These are phyloP conservation scores for Debaryomyces castellii DNA, from an alignment of 805 yeast genomes.

Conservation along the genomic window DNA sequence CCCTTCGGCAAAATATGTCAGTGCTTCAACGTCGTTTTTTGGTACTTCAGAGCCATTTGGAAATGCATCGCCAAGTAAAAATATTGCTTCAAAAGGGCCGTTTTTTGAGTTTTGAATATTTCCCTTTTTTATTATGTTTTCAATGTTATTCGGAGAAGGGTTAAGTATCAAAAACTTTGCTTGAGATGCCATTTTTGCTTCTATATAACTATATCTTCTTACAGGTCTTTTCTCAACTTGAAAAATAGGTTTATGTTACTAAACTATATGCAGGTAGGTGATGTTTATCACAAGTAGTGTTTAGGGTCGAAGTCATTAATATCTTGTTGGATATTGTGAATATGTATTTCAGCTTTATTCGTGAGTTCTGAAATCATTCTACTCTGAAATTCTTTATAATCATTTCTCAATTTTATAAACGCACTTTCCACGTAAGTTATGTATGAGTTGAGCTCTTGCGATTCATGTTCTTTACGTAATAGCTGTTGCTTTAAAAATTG, in stretches of 20 bases:
- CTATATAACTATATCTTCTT: no score
- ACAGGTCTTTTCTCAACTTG: no score
- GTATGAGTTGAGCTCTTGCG: constrained; percentile 23
- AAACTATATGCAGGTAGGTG: neutral
- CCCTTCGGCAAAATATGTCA: constrained; percentile 27
- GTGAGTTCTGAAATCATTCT: constrained; percentile 2
- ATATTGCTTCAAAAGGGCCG: constrained; percentile 62
- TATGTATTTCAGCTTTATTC: constrained; percentile 6
- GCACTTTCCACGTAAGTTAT: constrained; percentile 22
- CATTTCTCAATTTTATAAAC: constrained; percentile 8
- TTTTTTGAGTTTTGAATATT: constrained; percentile 52
- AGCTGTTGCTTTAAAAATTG: constrained; percentile 26
- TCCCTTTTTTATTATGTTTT: constrained; percentile 45
- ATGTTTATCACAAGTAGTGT: constrained; percentile 3
- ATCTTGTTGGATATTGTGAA: constrained; percentile 9
- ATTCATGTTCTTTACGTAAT: constrained; percentile 15
- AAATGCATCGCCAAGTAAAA: constrained; percentile 51
- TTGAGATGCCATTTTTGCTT: constrained; percentile 10
- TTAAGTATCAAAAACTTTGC: constrained; percentile 44
- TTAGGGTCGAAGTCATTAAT: constrained; percentile 16
- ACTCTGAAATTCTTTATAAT: constrained; percentile 5
- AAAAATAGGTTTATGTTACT: neutral
- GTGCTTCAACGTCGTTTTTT: constrained; percentile 14
- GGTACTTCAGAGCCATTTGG: constrained; percentile 16
- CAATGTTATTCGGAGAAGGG: constrained; percentile 42